Base-by-base conservation (phyloP, 306 rosid species). In the Coriaria nepalensis region DNA sequence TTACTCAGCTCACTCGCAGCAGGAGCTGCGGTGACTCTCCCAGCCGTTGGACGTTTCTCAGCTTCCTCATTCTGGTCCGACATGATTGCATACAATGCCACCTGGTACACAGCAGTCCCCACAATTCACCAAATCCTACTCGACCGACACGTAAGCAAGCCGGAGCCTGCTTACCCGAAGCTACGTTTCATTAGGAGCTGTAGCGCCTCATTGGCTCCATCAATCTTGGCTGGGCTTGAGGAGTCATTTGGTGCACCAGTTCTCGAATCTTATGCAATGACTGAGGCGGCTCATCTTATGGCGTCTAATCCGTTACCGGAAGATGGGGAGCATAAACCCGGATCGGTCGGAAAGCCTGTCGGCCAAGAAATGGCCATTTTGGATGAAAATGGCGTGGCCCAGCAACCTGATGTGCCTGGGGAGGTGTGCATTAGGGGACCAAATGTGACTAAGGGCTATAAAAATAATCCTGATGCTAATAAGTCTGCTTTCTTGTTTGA, bases 81-180 rank as follows among this genome's bases (percentile, higher is more conserved):
- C 66, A 90, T 90, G 97, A 6, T 48, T 9, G 13, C 55, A 4
- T 71, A 70, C 45, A 60, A 59, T 14, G 93, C 87, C 35, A 84
- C 97, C 50, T 90, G 97, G 95, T 90, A 90, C 68, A 90, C 95
- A 0, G 82, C 93, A 6, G 97, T 90, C 20, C 97, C 93, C 1
- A 90, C 97, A n/a, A 81, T 90, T 43, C 97, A 90, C 64, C 97
- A 84, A 66, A 90, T 90, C 68, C 59, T 90, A 29, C 70, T 90
- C 7, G 95, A 90, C n/a, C 87, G 93, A 10, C 95, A 90, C 60
- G 10, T 33, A 29, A 66, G 13, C 35, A 76, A 68, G 10, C 92
- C 95, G 2, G 87, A 77, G 55, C 71, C 65, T 33, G 42, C 33
- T 11, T 81, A 77, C 75, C 96, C 92, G 60, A 71, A 69, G 40